These are phyloP conservation scores for Insectozyma bohioensis DNA, from an alignment of 1,139 yeast genomes.

Conservation along the genomic window DNA sequence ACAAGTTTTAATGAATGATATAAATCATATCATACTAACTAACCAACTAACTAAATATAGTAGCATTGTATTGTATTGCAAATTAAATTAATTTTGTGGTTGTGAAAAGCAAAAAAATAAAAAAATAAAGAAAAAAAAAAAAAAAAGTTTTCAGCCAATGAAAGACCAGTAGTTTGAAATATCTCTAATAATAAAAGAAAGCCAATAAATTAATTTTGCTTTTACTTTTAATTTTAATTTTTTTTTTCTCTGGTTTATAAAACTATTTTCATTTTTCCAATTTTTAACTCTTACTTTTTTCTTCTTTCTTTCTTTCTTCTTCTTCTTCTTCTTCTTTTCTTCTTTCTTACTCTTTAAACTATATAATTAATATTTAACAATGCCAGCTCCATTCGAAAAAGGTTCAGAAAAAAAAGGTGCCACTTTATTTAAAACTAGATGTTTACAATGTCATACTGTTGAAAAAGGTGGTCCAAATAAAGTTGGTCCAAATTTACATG, in stretches of 20 bases:
- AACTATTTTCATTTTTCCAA: conserved; percentile 1
- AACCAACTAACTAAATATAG: no score
- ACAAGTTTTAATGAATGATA: no score
- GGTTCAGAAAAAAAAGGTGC: conserved; percentile 98
- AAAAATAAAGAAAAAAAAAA: background rate
- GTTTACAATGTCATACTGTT: conserved; percentile 97
- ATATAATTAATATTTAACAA: conserved; percentile 16
- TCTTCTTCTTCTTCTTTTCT: background rate
- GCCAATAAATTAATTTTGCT: background rate
- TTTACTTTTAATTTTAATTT: background rate
- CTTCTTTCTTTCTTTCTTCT: background rate
- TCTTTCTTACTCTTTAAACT: background rate
- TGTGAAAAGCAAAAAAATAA: background rate
- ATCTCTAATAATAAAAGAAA: background rate
- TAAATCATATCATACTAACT: no score
- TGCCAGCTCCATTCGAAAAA: conserved; percentile 67
- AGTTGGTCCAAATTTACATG: conserved; percentile 98
- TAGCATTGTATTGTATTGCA: no score
- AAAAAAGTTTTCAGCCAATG: conserved; percentile 5
- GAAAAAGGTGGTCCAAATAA: conserved; percentile 97
- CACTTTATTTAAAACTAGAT: conserved; percentile 96
- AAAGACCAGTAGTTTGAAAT: conserved; percentile 7
- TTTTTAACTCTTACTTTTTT: background rate
- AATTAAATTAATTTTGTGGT: no score
- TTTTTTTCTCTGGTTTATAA: background rate